Base-by-base conservation (phyloP, 176 grass and related monocot genomes). In the Ampelocalamus luodianensis region DNA sequence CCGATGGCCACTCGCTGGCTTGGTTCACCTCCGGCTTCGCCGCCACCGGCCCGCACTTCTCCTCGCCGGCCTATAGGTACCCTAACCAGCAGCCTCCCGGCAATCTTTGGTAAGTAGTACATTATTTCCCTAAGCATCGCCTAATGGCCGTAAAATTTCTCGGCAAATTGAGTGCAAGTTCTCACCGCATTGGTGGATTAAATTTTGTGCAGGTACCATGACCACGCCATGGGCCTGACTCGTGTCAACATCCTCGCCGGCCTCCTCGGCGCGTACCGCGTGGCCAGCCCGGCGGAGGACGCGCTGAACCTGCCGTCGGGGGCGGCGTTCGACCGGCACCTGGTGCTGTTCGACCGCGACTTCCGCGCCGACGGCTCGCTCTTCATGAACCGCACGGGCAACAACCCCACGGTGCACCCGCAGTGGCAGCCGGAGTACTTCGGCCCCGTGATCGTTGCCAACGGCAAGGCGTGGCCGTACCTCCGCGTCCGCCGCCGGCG, bases 351-450 rank as follows among this genome's bases (percentile, higher is more conserved):
- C 74, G 94, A 97, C 79, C 91, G 91, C 10, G 80, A 77, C 71
- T 94, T 97, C 87, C 60, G 5, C 42, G 23, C 64, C 69, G 84
- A 84, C 64, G 94, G 94, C 3, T 53, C 74, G 16, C 62, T 97
- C 2, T 97, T 88, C 85, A 86, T 97, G 87, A 97, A 97, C 85
- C 22, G 27, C 75, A 94, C 91, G 0, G 94, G 94, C 4, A 86
- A 97, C 77, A 92, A 94, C 75, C 91, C 84, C 3, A 11, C 12
- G 7, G 83, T 93, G 59, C 94, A 97, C 66, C 94, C 94, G 54
- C 86, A 96, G 81, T 97, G 94, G 94, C 92, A 92, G 83, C 94
- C 94, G 12, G 94, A 97, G 85, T 97, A 92, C 85, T 97, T 97
- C 72, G 94, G 93, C 48, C 0, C 50, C 29, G 88, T 79, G 46